Evolutionary conservation across 2,329 filamentous ascomycete genomes (phyloP), one percentile per base, ranked within the genome.

Genomic region (Ramularia endophylla): DNA sequence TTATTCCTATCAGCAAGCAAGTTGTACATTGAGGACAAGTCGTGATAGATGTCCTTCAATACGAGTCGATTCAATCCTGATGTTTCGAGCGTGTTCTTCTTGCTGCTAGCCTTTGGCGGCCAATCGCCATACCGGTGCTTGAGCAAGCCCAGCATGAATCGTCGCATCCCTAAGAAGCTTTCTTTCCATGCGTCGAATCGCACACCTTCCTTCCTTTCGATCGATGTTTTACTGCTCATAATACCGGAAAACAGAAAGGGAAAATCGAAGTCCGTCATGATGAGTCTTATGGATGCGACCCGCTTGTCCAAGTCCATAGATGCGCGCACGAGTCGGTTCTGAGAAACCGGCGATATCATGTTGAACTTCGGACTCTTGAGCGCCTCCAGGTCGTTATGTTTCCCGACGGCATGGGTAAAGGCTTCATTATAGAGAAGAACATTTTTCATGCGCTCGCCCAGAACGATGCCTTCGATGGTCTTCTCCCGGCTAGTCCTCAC

Each of bases 31-130:
- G 81, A 78, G 53, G 85, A 86, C 56, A 95, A 78, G 61, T 98
- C 90, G 18, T 80, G 75, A 65, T 95, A 97, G 7, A 97, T 68
- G 31, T 86, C 81, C 58, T 80, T 80, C 30, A 95, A 70, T 5
- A 95, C 86, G 32, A 87, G 66, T 17, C 92, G 77, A 63, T 95
- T 95, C 16, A 97, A 73, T 0, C 90, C 90, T 52, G 80, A 85
- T 53, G 89, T 87, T 19, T 85, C 82, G 50, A 95, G 87, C 1
- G 82, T 77, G 59, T 95, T 94, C 74, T 94, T 95, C 73, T 94
- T 94, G 54, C 81, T 90, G 55, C 77, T 84, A 2, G 88, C 87
- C 62, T 92, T 94, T 7, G 92, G 90, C 2, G 92, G 89, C 90
- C 90, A 86, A 20, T 80, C 74, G n/a, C 81, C 81, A 55, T 81